phyloP scores from a whole-genome alignment of 228 moss, liverwort and hornwort species.

The Sphagnum magellanicum region DNA sequence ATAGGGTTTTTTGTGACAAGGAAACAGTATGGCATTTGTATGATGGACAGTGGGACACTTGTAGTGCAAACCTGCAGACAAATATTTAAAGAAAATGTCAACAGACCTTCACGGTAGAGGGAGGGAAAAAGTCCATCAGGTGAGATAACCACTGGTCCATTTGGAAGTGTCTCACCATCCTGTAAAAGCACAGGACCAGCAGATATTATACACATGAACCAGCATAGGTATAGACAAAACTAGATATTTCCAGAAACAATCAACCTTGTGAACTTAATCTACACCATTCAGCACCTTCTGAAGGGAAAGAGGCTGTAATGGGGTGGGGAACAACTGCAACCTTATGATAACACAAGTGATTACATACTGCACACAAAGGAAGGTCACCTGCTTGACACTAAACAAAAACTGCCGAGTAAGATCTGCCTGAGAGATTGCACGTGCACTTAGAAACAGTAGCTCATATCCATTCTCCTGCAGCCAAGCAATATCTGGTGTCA shows the following conservation, averaged over 20 bases:
- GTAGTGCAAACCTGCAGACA: no score
- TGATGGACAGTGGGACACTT: no score
- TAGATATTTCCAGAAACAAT: background rate
- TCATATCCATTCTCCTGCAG: conserved; percentile 94
- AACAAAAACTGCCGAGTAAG: conserved; percentile 88
- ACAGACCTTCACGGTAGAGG: conserved; percentile 89
- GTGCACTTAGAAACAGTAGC: conserved; percentile 94
- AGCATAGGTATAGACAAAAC: background rate
- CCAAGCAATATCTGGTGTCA: background rate
- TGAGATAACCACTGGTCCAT: conserved; percentile 98
- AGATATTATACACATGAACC: background rate
- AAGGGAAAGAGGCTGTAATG: no score
- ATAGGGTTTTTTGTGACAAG: no score
- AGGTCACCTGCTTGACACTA: conserved; percentile 79
- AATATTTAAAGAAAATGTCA: background rate
- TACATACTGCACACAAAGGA: no score
- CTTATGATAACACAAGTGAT: background rate
- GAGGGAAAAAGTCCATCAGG: conserved; percentile 99
- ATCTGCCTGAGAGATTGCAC: conserved; percentile 96
- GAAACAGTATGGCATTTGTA: no score
- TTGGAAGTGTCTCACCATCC: conserved; percentile 96
- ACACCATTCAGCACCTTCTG: no score
- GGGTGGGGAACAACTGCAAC: background rate
- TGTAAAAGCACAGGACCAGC: conserved; percentile 10
- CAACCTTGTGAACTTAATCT: background rate